A percentile compares a stretch with the other conserved stretches of the same genome.
phyloP scores from a whole-genome alignment of 306 rosid species.

The Fragaria nilgerrensis region DNA sequence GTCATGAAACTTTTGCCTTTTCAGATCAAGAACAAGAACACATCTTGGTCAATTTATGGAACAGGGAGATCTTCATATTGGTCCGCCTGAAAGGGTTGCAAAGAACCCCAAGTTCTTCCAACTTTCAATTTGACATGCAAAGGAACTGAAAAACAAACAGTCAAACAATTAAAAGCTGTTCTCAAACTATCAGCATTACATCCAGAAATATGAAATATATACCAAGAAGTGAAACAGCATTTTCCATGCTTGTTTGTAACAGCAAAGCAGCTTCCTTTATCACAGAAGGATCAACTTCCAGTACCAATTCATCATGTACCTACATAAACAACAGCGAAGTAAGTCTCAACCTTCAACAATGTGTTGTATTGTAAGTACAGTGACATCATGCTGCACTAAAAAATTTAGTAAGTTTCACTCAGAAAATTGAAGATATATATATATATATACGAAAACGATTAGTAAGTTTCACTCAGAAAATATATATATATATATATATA shows the following conservation, averaged over 20 bases:
- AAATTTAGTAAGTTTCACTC: background rate
- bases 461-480: too few relatives aligned
- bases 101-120: constrained; percentile 95
- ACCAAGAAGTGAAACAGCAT: constrained; percentile 88
- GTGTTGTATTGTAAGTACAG: constrained; percentile 6
- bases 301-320: constrained; percentile 95
- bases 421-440: background rate
- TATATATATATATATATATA: too few relatives aligned
- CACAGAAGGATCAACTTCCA: constrained; percentile 83
- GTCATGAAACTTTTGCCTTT: constrained; percentile 9
- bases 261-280: constrained; percentile 70
- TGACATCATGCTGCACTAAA: background rate
- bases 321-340: constrained; percentile 29
- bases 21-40: constrained; percentile 17
- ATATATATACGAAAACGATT: too few relatives aligned
- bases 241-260: constrained; percentile 85
- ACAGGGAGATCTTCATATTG: constrained; percentile 34
- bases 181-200: constrained; percentile 11
- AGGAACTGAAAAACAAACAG: constrained; percentile 66
- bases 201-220: constrained; percentile 25
- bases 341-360: background rate
- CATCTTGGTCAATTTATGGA: constrained; percentile 25
- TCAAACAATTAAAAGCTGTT: constrained; percentile 19
- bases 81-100: constrained; percentile 61
- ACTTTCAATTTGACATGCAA: constrained; percentile 75